Evolutionary conservation across 2,329 filamentous ascomycete species (phyloP), one percentile per base, ranked within the genome.

Genomic region (Fusarium albidum): DNA sequence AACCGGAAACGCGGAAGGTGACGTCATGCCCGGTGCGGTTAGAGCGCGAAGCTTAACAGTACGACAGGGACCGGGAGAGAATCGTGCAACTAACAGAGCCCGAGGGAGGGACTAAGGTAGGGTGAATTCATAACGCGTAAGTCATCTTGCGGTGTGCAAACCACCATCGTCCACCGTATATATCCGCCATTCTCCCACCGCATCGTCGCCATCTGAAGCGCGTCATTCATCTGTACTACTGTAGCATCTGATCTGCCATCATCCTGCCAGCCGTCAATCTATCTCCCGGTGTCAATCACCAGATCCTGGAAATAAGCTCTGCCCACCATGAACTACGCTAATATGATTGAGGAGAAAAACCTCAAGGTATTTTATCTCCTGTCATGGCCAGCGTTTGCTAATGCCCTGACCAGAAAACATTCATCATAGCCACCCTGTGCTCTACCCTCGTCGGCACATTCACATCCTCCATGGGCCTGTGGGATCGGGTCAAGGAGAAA

Each of bases 331-430:
- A 66, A 66, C 6, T 58, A 60, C 51, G 38, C 63, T 2, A 65
- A 64, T 1, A 62, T 66, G 63, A 66, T 66, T 45, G 63, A 66
- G 57, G 63, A 66, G 46, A 64, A 65, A 11, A 55, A 60, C 58
- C 63, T 66, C 57, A 66, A 66, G 54, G 57, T 60, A 52, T 39
- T 4, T 39, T 15, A 4, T 14, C 2, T 27, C 14, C 9, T 39
- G 17, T 21, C 21, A 21, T 21, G 29, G 35, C 31, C 14, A 29
- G 32, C 21, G 9, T 31, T 32, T 15, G 21, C 53, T 53, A 49
- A 49, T n/a, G 6, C 13, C 25, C 26, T 17, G 17, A 5, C 12
- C 31, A 62, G 64, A 66, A 66, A 65, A 65, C 63, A 15, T 66
- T 63, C 35, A 66, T 66, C n/a, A 63, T 66, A 27, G 64, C 64